A percentile compares a stretch with the other conserved stretches of the same genome.
phyloP scores from a whole-genome alignment of 2,329 filamentous ascomycete species.

The Aureobasidium zeae region DNA sequence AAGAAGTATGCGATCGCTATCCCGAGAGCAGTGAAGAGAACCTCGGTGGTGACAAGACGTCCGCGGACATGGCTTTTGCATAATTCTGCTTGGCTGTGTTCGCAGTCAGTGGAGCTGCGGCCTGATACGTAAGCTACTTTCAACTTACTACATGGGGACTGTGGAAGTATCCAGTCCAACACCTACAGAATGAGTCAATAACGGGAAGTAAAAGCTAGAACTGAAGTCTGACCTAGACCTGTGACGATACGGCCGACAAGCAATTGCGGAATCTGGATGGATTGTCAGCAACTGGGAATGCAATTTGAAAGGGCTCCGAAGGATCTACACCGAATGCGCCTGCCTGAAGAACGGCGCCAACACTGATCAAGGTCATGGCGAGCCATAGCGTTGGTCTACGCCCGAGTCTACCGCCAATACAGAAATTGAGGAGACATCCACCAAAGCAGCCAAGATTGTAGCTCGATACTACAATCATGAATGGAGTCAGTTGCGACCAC shows the following conservation, averaged over 20 bases:
- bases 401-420: slow-evolving; percentile 26
- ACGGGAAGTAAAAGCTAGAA: background rate
- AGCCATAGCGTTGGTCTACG: slow-evolving; percentile 28
- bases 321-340: slow-evolving; percentile 1
- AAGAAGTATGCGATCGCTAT: slow-evolving; percentile 20
- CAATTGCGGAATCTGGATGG: slow-evolving; percentile 2
- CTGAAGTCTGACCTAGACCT: slow-evolving; percentile 3
- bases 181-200: background rate
- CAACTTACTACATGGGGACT: slow-evolving; percentile 28
- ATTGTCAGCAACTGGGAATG: background rate
- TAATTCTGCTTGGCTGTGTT: slow-evolving; percentile 19
- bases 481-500: background rate
- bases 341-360: slow-evolving; percentile 15
- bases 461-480: slow-evolving; percentile 19
- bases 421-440: slow-evolving; percentile 26
- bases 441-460: slow-evolving; percentile 30
- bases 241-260: slow-evolving; percentile 14
- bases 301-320: too few relatives aligned
- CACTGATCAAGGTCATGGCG: slow-evolving; percentile 28
- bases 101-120: too few relatives aligned
- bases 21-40: slow-evolving; percentile 23
- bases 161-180: slow-evolving; percentile 21
- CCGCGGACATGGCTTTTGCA: slow-evolving; percentile 22
- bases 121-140: too few relatives aligned
- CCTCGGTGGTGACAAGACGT: slow-evolving; percentile 20